Conservation (phyloP, 805 yeast species). For the Saturnispora gosingensis region DNA sequence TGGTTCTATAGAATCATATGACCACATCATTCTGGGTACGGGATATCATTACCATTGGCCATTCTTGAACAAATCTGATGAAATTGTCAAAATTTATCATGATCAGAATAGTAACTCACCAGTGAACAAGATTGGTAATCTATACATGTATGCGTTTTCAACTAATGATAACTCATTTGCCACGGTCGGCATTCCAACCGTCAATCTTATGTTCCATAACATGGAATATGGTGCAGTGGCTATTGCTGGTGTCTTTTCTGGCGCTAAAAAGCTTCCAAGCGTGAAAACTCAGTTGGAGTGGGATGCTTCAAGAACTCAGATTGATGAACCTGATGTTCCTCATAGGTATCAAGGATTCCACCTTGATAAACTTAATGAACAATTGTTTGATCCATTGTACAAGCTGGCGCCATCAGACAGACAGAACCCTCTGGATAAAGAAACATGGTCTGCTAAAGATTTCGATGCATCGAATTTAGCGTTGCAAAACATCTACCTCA, state of each 20-base stretch:
- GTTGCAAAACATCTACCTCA: conserved; percentile 9
- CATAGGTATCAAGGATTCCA: conserved; percentile 11
- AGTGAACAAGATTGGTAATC: conserved; percentile 16
- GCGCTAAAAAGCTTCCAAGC: conserved; percentile 31
- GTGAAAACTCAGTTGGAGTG: conserved; percentile 31
- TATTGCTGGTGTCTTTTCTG: conserved; percentile 48
- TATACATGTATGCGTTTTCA: conserved; percentile 29
- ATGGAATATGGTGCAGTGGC: conserved; percentile 48
- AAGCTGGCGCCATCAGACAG: conserved; percentile 13
- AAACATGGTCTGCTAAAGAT: conserved; percentile 6
- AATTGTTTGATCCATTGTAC: conserved; percentile 13
- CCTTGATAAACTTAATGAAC: conserved; percentile 9
- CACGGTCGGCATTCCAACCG: conserved; percentile 32
- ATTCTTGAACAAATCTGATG: conserved; percentile 19
- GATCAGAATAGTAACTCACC: conserved; percentile 6
- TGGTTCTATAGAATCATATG: conserved; percentile 28
- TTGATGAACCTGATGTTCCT: conserved; percentile 13
- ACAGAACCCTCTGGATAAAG: conserved; percentile 11
- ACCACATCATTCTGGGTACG: conserved; percentile 38
- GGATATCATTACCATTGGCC: conserved; percentile 43
- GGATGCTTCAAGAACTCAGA: conserved; percentile 13
- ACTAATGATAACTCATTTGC: conserved; percentile 37
- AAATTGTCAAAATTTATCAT: conserved; percentile 10
- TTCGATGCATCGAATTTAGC: conserved; percentile 12
- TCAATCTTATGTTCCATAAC: conserved; percentile 38